Evolutionary conservation across 2,329 filamentous ascomycete genomes (phyloP).

Genomic region (Xylaria sp.): DNA sequence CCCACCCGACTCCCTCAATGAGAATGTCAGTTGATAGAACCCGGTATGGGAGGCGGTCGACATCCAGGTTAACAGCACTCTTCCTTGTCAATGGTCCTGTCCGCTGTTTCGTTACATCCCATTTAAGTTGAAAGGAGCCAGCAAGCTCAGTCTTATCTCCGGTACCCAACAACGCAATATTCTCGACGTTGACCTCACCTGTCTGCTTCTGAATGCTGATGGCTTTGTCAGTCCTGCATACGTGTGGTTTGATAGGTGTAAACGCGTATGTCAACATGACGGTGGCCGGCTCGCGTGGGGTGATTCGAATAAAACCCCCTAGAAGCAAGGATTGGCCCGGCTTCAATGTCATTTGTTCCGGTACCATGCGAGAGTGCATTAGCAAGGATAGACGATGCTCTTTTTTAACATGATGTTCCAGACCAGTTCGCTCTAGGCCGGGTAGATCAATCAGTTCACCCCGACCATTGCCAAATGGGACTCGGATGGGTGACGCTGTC

Average conservation of each 20-base stretch:
- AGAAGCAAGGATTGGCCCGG: slow-evolving; percentile 83
- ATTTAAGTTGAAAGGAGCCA: slow-evolving; percentile 77
- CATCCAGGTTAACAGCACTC: slow-evolving; percentile 69
- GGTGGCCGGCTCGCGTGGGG: slow-evolving; percentile 71
- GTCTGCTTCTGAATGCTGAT: slow-evolving; percentile 74
- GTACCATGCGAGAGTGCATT: slow-evolving; percentile 80
- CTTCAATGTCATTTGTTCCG: slow-evolving; percentile 78
- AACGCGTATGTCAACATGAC: slow-evolving; percentile 87
- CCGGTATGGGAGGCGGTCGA: slow-evolving; percentile 79
- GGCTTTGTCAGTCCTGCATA: slow-evolving; percentile 84
- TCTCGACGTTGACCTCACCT: slow-evolving; percentile 67
- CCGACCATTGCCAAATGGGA: slow-evolving; percentile 85
- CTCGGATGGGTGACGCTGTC: slow-evolving; percentile 91
- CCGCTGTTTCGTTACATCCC: slow-evolving; percentile 84
- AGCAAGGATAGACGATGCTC: slow-evolving; percentile 74
- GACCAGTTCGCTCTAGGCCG: slow-evolving; percentile 77
- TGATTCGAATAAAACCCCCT: slow-evolving; percentile 88
- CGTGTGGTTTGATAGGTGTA: slow-evolving; percentile 78
- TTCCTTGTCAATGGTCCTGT: slow-evolving; percentile 76
- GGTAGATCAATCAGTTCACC: slow-evolving; percentile 95
- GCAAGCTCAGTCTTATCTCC: slow-evolving; percentile 72
- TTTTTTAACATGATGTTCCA: slow-evolving; percentile 76
- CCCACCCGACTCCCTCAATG: slow-evolving; percentile 92
- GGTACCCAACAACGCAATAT: slow-evolving; percentile 69
- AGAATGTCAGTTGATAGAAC: slow-evolving; percentile 85